phyloP scores from a whole-genome alignment of 2,329 filamentous ascomycete genomes.

The Colletotrichum destructivum region DNA sequence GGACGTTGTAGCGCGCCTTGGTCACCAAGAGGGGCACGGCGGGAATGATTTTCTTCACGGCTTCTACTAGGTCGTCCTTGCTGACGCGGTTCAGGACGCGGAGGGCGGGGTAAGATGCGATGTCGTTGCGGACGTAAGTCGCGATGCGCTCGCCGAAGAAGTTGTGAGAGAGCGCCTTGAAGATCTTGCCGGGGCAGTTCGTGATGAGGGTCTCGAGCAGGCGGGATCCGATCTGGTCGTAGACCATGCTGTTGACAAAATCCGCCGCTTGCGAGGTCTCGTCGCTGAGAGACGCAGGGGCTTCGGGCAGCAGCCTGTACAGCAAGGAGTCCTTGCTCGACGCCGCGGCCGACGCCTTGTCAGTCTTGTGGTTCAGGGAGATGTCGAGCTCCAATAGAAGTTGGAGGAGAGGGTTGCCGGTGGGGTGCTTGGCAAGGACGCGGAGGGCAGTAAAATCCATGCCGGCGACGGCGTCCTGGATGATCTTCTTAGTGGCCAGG shows the following conservation, averaged over 20 bases:
- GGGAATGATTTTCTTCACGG: conserved; percentile 79
- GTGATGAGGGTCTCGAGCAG: conserved; percentile 89
- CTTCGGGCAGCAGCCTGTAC: conserved; percentile 84
- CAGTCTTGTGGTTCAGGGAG: conserved; percentile 76
- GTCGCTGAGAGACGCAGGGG: conserved; percentile 77
- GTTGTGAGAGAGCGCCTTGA: conserved; percentile 88
- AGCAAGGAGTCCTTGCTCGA: conserved; percentile 71
- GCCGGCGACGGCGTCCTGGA: conserved; percentile 80
- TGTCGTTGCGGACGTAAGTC: conserved; percentile 88
- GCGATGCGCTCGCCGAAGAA: conserved; percentile 86
- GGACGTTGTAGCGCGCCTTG: conserved; percentile 82
- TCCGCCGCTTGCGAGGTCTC: conserved; percentile 79
- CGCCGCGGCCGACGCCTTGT: conserved; percentile 68
- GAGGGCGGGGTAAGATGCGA: conserved; percentile 89
- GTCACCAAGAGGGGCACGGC: conserved; percentile 81
- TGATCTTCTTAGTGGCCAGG: conserved; percentile 84
- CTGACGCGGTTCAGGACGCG: conserved; percentile 86
- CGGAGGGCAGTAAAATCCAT: conserved; percentile 86
- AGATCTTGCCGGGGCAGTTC: conserved; percentile 86
- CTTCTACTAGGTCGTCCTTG: conserved; percentile 86
- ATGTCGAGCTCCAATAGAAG: conserved; percentile 91
- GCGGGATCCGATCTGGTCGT: conserved; percentile 91
- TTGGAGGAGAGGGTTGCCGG: conserved; percentile 94
- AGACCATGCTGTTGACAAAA: conserved; percentile 90
- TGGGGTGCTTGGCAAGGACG: conserved; percentile 88